Conservation (phyloP, 148 eudicot genomes). For the Drosera capensis region DNA sequence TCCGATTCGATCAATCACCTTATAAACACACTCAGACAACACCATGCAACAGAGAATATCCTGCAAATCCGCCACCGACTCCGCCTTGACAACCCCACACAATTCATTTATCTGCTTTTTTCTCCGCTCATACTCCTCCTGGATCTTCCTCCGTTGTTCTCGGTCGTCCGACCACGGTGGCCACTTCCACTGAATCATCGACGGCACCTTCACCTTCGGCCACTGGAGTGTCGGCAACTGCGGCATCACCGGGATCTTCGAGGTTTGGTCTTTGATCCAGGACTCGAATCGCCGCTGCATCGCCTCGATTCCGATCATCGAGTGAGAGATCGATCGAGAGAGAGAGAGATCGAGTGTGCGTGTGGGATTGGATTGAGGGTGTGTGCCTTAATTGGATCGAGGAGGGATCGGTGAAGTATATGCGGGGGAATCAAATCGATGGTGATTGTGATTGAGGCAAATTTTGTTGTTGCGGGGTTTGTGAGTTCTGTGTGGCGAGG, state of each 20-base stretch:
- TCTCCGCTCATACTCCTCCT: slow-evolving; percentile 52
- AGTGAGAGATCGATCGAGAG: background rate
- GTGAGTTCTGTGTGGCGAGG: too few relatives aligned
- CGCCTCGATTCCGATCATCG: slow-evolving; percentile 32
- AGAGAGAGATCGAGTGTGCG: background rate
- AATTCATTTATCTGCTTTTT: slow-evolving; percentile 56
- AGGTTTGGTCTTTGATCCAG: slow-evolving; percentile 68
- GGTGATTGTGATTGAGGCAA: too few relatives aligned
- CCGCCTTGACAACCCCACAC: slow-evolving; percentile 62
- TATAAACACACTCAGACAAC: slow-evolving; percentile 88
- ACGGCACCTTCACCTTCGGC: slow-evolving; percentile 36
- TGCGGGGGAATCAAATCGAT: too few relatives aligned
- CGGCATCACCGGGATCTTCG: slow-evolving; percentile 44
- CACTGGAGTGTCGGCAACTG: slow-evolving; percentile 45
- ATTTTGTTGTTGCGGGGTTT: too few relatives aligned
- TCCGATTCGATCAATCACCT: slow-evolving; percentile 36
- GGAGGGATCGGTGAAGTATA: too few relatives aligned
- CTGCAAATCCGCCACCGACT: slow-evolving; percentile 79
- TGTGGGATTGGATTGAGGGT: too few relatives aligned
- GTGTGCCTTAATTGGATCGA: too few relatives aligned
- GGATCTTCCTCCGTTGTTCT: slow-evolving; percentile 49
- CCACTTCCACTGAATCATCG: too few relatives aligned
- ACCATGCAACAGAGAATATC: slow-evolving; percentile 92
- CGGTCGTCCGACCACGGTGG: slow-evolving; percentile 71
- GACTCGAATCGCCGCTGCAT: slow-evolving; percentile 55